phyloP scores from a whole-genome alignment of 805 yeast species.

The Kuraishia floccosa region DNA sequence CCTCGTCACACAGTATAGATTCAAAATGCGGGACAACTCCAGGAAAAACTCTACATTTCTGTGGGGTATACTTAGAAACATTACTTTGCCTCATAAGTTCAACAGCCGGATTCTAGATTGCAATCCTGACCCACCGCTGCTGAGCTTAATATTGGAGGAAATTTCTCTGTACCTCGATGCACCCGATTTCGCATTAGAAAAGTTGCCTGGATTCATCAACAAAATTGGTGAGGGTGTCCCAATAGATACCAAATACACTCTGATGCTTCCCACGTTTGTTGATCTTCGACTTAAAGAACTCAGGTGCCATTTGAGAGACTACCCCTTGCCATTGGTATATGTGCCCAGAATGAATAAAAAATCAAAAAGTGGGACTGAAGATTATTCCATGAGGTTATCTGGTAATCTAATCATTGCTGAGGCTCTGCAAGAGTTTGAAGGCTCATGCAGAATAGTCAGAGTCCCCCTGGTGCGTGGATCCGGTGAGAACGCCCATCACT shows the following conservation, averaged over 20 bases:
- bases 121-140: conserved; percentile 35
- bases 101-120: conserved; percentile 36
- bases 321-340: conserved; percentile 72
- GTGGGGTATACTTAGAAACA: conserved; percentile 24
- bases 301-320: conserved; percentile 68
- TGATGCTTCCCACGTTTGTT: conserved; percentile 53
- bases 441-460: conserved; percentile 44
- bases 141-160: conserved; percentile 33
- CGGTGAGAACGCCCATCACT: conserved; percentile 24
- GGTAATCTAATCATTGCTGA: conserved; percentile 71
- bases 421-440: conserved; percentile 34
- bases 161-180: conserved; percentile 30
- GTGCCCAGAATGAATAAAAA: conserved; percentile 35
- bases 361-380: conserved; percentile 2
- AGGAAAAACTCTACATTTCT: conserved; percentile 25
- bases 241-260: conserved; percentile 50
- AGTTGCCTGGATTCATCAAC: conserved; percentile 50
- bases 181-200: conserved; percentile 34
- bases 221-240: conserved; percentile 82
- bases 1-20: conserved; percentile 38
- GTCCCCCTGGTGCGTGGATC: conserved; percentile 49
- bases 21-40: conserved; percentile 26
- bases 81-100: conserved; percentile 23
- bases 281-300: conserved; percentile 49
- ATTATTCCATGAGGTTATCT: conserved; percentile 21